Base-by-base conservation (phyloP, 1,284 basidiomycete genomes). In the Neonothopanus nambi region DNA sequence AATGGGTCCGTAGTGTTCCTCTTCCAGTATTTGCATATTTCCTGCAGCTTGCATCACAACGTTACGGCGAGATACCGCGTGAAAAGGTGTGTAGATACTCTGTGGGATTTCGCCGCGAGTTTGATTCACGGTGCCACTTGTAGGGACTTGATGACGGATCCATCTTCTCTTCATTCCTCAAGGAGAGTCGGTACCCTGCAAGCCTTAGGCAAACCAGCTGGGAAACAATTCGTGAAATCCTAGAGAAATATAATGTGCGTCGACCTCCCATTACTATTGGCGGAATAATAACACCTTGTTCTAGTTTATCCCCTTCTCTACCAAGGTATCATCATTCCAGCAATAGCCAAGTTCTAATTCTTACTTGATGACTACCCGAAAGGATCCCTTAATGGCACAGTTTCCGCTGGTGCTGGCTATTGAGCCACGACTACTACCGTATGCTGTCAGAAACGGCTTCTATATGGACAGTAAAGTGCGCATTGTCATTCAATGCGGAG, bases 351-450 rank as follows among this genome's bases (percentile, higher is more conserved):
- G 43, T 55, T 58, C 51, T 48, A 9, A 33, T 33, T 56, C 30
- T 43, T 15, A 26, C 35, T 54, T 51, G 56, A 59, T 56, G 61
- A 46, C n/a, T 50, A 18, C 48, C 20, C 36, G 47, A 20, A 57
- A 89, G 84, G 87, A 90, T 63, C 86, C 87, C 24, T 77, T 90
- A 66, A 86, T 86, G 81, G 77, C 78, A 8, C 85, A 87, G 61
- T 83, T 89, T 54, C 87, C 88, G 17, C 76, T 89, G 50, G 86
- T 82, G 1, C 74, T 90, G 30, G 84, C 87, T 13, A 79, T 89
- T 54, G 87, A 89, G 66, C 87, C 87, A 15, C 78, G 82, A 48
- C 68, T 90, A n/a, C 74, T 90, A 38, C 85, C 87, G 0, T 80
- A 79, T 54, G 87, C 88, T 5, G 77, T 80, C 24, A 73, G 75